Percentiles rank a stretch among this genome's conserved stretches.
These are phyloP conservation scores for Aureobasidium leucospermi DNA, from an alignment of 2,329 filamentous ascomycete genomes.

Conservation along the genomic window DNA sequence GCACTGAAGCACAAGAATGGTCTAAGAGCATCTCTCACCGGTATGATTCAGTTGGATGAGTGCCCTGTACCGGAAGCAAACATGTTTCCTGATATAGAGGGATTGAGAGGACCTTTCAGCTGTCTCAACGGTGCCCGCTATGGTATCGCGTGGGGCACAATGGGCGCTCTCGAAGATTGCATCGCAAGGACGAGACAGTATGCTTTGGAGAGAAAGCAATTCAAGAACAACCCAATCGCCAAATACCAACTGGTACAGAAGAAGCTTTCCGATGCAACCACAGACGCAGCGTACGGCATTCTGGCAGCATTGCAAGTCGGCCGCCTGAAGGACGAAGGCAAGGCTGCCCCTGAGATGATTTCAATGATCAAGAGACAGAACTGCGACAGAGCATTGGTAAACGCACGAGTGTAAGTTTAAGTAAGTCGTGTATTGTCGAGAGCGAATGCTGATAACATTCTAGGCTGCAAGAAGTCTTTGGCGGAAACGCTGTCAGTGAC, in stretches of 20 bases:
- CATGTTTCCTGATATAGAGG: slow-evolving; percentile 89
- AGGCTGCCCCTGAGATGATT: slow-evolving; percentile 90
- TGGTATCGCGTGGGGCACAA: slow-evolving; percentile 88
- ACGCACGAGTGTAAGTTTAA: slow-evolving; percentile 56
- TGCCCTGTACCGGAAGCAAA: slow-evolving; percentile 83
- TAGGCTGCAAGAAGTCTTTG: slow-evolving; percentile 87
- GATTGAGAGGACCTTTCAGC: slow-evolving; percentile 79
- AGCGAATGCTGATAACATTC: slow-evolving; percentile 14
- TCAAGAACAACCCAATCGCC: slow-evolving; percentile 89
- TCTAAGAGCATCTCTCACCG: slow-evolving; percentile 84
- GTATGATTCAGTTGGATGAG: slow-evolving; percentile 93
- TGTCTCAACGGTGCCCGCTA: slow-evolving; percentile 91
- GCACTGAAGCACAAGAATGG: slow-evolving; percentile 93
- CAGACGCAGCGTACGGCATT: slow-evolving; percentile 87
- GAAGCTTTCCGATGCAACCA: slow-evolving; percentile 88
- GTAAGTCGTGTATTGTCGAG: neutral
- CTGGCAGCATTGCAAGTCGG: slow-evolving; percentile 86
- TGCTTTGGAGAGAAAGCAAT: slow-evolving; percentile 87
- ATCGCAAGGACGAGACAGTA: slow-evolving; percentile 75
- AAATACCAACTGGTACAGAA: slow-evolving; percentile 97
- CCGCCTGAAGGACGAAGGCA: slow-evolving; percentile 84
- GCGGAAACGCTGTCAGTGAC: slow-evolving; percentile 95
- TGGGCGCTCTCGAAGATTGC: slow-evolving; percentile 91
- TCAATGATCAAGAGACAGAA: slow-evolving; percentile 96
- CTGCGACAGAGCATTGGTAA: slow-evolving; percentile 79